phyloP scores from a whole-genome alignment of 2,329 filamentous ascomycete species.

The Botryotinia convoluta region DNA sequence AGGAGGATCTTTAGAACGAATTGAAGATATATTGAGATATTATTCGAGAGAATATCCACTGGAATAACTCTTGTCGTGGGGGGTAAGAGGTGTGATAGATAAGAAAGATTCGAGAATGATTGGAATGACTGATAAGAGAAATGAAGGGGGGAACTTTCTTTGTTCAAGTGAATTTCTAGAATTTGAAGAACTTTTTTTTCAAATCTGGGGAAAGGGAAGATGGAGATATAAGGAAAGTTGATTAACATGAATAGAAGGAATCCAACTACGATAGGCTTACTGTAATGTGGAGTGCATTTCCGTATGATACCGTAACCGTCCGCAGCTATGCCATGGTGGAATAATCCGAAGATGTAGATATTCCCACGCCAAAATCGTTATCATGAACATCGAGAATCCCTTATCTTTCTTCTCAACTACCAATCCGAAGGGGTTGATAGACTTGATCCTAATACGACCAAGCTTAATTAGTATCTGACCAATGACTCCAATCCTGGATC shows the following conservation, averaged over 20 bases:
- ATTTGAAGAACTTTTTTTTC: neutral
- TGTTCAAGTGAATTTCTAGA: neutral
- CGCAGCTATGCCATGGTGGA: neutral
- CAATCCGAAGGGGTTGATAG: slow-evolving; percentile 2
- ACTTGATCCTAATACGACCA: neutral
- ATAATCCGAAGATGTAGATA: neutral
- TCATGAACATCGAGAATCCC: neutral
- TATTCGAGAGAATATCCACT: neutral
- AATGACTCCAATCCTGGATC: neutral
- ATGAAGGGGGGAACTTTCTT: slow-evolving; percentile 12
- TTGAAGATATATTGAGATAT: slow-evolving; percentile 2
- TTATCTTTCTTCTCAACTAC: slow-evolving; percentile 8
- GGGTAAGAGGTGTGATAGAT: slow-evolving; percentile 8
- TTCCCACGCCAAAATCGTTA: slow-evolving; percentile 1
- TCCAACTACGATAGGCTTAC: slow-evolving; percentile 16
- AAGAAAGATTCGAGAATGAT: slow-evolving; percentile 3
- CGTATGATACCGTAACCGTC: neutral
- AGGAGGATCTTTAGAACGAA: neutral
- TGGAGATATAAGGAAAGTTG: neutral
- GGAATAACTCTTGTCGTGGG: slow-evolving; percentile 16
- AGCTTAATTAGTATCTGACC: neutral
- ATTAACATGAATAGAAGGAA: neutral
- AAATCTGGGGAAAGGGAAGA: slow-evolving; percentile 1
- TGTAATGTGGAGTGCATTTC: slow-evolving; percentile 14
- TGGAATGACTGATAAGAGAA: slow-evolving; percentile 17